Conservation (phyloP, 352 stramenopile species). For the Globisporangium paroecandrum region DNA sequence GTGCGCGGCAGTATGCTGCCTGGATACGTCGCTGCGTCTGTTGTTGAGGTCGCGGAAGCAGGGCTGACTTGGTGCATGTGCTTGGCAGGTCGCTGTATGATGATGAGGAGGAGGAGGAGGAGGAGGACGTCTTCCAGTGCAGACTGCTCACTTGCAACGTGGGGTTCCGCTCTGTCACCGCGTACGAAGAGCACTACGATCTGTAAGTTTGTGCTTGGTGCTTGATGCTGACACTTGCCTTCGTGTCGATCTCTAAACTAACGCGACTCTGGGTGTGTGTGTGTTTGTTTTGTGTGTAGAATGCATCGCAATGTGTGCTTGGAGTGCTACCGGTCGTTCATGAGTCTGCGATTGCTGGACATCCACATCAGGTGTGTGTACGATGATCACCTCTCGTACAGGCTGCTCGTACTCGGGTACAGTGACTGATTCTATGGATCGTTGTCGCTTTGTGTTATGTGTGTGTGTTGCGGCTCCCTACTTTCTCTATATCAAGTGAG, state of each 20-base stretch:
- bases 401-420: neutral
- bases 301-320: constrained; percentile 44
- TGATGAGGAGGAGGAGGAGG: neutral
- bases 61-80: neutral
- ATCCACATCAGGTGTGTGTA: constrained; percentile 40
- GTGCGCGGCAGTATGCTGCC: neutral
- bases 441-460: too few relatives aligned
- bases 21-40: too few relatives aligned
- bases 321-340: constrained; percentile 47
- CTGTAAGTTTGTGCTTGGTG: constrained; percentile 29
- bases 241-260: neutral
- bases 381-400: neutral
- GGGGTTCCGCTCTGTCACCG: constrained; percentile 36
- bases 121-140: constrained; percentile 30
- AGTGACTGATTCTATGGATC: neutral
- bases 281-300: constrained; percentile 4
- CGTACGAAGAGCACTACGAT: constrained; percentile 65
- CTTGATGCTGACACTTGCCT: constrained; percentile 1
- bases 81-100: constrained; percentile 10
- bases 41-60: too few relatives aligned
- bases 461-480: constrained; percentile 11
- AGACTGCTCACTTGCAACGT: constrained; percentile 44
- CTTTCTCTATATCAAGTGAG: constrained; percentile 24
- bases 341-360: constrained; percentile 47
- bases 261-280: too few relatives aligned